Base-by-base conservation (phyloP, 352 stramenopile species). In the Phytophthora sojae region DNA sequence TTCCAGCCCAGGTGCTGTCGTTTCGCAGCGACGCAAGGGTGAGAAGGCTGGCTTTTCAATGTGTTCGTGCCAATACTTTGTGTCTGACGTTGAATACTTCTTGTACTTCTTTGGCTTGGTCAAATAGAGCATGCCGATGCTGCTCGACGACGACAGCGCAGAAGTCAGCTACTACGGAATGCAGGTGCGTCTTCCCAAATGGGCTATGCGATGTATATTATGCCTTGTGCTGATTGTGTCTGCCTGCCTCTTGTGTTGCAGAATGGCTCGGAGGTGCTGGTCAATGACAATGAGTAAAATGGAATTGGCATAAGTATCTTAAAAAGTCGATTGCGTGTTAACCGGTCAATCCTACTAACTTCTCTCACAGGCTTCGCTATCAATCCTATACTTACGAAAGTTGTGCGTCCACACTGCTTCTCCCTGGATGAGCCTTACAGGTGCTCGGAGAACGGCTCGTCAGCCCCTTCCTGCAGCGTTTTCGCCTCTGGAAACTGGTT, bases 121-220 rank as follows among this genome's bases (percentile, higher is more conserved):
- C 56, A 14, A 9, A 47, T 56, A 95, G 88, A 91, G 77, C 57
- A 87, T 95, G 67, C 83, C 88, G 1, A 69, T 83, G 44, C 69
- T 84, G 4, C 67, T 95, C 15, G 88, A 95, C 57, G 87, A 93
- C 50, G 87, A 95, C 59, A 84, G 62, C 26, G 76, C 79, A 23
- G 87, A 95, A 64, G 67, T 95, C 2, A 80, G 77, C 45, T 93
- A 92, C 77, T 92, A 87, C 50, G 87, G 87, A 6, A 75, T 95
- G 6, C 85, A 93, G 85, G 85, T 91, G 71, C 19, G 66, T 44
- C 25, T 19, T 51, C 8, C n/a, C 17, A 51, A 14, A 49, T 49
- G n/a, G 12, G n/a, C 19, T 25, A 29, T 14, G 19, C 8, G 7
- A 17, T 61, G 4, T 37, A 12, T 14, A 3, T 4, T 56, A 25